Conservation (phyloP, 75 land plant species). For the Selaginella moellendorffii region DNA sequence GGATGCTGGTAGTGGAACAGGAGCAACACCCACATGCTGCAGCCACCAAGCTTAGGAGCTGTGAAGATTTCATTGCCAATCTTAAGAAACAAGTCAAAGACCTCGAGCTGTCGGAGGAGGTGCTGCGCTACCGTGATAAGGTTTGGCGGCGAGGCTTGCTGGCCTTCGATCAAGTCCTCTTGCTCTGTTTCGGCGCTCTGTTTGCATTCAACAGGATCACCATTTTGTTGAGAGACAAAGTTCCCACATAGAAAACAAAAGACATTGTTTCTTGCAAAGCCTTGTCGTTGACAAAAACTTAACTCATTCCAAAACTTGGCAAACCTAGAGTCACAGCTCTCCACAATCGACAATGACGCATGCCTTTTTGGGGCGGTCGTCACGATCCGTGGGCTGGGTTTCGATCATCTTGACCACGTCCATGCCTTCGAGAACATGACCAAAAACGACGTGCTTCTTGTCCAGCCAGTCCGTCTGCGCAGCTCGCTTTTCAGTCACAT, state of each 20-base stretch:
- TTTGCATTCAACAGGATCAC: constrained; percentile 2
- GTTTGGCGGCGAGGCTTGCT: constrained; percentile 1
- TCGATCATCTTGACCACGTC: constrained; percentile 24
- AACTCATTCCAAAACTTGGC: background rate
- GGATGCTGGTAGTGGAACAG: background rate
- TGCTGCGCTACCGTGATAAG: background rate
- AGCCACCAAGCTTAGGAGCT: background rate
- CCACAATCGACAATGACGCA: constrained; percentile 19
- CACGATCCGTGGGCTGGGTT: constrained; percentile 7
- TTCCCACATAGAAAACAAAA: constrained; percentile 3
- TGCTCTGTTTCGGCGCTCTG: background rate
- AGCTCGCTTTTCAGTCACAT: background rate
- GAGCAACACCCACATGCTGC: too few species aligned
- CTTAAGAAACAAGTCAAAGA: constrained; percentile 1
- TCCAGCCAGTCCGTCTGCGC: constrained; percentile 15
- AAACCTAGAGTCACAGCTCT: constrained; percentile 12
- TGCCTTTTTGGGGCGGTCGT: constrained; percentile 9
- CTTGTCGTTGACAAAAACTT: background rate
- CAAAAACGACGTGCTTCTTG: constrained; percentile 25
- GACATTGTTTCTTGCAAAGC: background rate
- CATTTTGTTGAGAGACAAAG: background rate
- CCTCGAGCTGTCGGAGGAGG: constrained; percentile 3
- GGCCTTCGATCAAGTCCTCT: constrained; percentile 7
- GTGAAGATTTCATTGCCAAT: background rate
- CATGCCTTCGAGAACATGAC: constrained; percentile 31